These are phyloP conservation scores for Cyberlindnera misumaiensis DNA, from an alignment of 805 yeast genomes.

Conservation along the genomic window DNA sequence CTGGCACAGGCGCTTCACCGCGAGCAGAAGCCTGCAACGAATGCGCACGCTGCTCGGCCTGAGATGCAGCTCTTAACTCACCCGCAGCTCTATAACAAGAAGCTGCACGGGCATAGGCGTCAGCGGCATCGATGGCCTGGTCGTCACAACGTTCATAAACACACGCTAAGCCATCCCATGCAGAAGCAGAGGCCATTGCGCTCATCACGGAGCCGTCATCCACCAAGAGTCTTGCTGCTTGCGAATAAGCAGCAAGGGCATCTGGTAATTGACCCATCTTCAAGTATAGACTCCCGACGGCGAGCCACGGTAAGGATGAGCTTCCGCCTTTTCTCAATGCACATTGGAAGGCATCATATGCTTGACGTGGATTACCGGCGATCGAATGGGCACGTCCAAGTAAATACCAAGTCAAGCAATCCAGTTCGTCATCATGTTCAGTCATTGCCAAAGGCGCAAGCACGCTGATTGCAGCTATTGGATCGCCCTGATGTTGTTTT, in stretches of 20 bases:
- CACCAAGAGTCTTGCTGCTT: constrained; percentile 47
- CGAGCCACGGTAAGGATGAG: constrained; percentile 59
- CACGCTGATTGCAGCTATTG: constrained; percentile 30
- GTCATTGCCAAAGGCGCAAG: constrained; percentile 17
- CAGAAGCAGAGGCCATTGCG: constrained; percentile 39
- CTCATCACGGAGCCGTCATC: constrained; percentile 38
- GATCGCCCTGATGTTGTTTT: constrained; percentile 22
- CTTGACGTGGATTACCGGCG: constrained; percentile 39
- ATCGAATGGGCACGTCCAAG: constrained; percentile 46
- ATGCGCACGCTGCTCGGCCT: constrained; percentile 38
- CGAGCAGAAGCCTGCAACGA: constrained; percentile 35
- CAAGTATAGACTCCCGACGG: constrained; percentile 55
- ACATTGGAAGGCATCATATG: constrained; percentile 49
- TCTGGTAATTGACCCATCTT: constrained; percentile 55
- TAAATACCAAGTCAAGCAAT: constrained; percentile 51
- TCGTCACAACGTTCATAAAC: constrained; percentile 60
- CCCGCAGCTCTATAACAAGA: constrained; percentile 42
- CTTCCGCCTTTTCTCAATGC: constrained; percentile 46
- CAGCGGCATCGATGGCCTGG: constrained; percentile 52
- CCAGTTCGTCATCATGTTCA: constrained; percentile 23
- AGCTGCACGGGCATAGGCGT: constrained; percentile 49
- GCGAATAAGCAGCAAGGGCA: constrained; percentile 61
- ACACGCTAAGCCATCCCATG: constrained; percentile 60
- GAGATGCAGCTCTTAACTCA: constrained; percentile 34
- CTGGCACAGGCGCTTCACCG: constrained; percentile 39